Percentiles rank a stretch among this genome's conserved stretches.
phyloP scores from a whole-genome alignment of 495 filamentous ascomycete genomes.

The Penicillium flavigenum region DNA sequence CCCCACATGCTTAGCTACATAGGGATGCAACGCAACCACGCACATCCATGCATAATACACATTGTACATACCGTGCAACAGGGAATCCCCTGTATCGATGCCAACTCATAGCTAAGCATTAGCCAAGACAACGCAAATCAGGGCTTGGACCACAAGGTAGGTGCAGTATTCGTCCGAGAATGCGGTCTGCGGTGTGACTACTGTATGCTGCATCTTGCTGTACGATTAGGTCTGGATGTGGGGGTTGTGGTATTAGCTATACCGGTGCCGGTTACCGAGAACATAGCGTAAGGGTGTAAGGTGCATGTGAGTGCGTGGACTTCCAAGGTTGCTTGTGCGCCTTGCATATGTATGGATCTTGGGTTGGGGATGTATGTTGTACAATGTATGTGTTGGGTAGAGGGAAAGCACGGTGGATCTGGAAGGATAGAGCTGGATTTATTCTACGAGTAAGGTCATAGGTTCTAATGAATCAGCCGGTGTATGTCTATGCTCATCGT shows the following conservation, averaged over 20 bases:
- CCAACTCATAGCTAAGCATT: conserved; percentile 10
- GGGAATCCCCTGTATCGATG: background rate
- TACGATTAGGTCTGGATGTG: background rate
- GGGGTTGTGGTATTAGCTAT: background rate
- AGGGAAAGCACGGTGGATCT: background rate
- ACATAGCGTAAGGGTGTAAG: background rate
- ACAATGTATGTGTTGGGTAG: background rate
- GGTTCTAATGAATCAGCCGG: background rate
- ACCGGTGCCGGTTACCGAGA: background rate
- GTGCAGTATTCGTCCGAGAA: background rate
- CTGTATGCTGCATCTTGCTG: conserved; percentile 4
- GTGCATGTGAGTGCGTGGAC: background rate
- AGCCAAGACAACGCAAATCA: conserved; percentile 9
- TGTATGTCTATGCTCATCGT: background rate
- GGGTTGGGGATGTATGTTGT: background rate
- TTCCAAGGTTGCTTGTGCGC: background rate
- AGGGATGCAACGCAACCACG: background rate
- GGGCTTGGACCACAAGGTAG: background rate
- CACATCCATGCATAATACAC: background rate
- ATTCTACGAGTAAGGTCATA: background rate
- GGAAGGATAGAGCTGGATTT: background rate
- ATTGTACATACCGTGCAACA: background rate
- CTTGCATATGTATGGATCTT: background rate
- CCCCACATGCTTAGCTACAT: background rate
- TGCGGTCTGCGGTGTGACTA: background rate